Base-by-base conservation (phyloP, 1,139 yeast species). In the Yarrowia galli region DNA sequence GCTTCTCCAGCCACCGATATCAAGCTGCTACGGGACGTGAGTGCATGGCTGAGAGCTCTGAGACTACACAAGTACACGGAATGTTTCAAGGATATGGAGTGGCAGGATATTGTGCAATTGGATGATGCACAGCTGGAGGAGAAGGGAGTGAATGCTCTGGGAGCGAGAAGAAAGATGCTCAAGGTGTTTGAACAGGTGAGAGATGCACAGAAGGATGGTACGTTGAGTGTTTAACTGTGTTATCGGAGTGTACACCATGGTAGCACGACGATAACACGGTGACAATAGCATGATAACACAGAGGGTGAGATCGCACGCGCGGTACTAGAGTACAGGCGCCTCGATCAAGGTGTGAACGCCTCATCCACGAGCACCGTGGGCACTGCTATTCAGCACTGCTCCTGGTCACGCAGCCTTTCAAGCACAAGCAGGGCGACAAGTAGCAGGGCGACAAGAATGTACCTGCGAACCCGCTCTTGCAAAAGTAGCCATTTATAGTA, bases 51-150 rank as follows among this genome's bases (percentile, higher is more conserved):
- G 77, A 89, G 96, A 77, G 84, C 93, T 23, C 81, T 95, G 71
- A 83, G 99, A 71, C 83, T 95, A 74, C 99, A 95, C 82, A 95
- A 95, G 79, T 95, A 95, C 79, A 93, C 98, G 5, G 95, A 89
- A 36, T 89, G 90, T 69, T 82, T 95, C 72, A 87, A 89, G 75
- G 89, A 87, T 72, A 81, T 89, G 71, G 83, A 85, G 36, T 95
- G 99, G 99, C 82, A 84, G 70, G 90, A 89, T 66, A 83, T 95
- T 80, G 85, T 95, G 69, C 86, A 85, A 73, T 81, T 91, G 72
- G 83, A 82, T 70, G 97, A 93, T 74, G 84, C 79, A 3, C 85
- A 87, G 69, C 82, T 96, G 74, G 93, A 89, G 73, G 83, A 83
- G 5, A 84, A 87, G 70, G 99, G 99, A 7, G 97, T 95, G 61